phyloP scores from a whole-genome alignment of 306 rosid species.

The Trifolium subterraneum region DNA sequence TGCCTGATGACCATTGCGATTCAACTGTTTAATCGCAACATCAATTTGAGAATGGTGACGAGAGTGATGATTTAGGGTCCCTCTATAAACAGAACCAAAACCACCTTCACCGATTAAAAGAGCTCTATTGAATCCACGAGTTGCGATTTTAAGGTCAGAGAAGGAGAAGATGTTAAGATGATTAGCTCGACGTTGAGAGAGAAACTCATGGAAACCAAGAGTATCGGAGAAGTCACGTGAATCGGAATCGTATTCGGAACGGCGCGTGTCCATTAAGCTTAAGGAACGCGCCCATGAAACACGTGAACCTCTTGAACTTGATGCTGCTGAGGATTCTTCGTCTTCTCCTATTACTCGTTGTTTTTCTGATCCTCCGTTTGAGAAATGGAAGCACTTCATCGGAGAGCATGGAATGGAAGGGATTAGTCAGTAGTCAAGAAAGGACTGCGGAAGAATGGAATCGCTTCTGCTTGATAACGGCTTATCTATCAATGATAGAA shows the following conservation, averaged over 20 bases:
- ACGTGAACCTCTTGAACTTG: constrained; percentile 67
- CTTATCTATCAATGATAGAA: neutral
- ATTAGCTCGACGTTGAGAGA: constrained; percentile 73
- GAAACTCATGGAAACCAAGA: constrained; percentile 58
- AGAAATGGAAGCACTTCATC: constrained; percentile 93
- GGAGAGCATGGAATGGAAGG: neutral
- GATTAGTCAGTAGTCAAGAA: neutral
- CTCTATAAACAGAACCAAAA: constrained; percentile 85
- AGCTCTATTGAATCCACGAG: constrained; percentile 72
- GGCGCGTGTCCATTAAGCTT: constrained; percentile 70
- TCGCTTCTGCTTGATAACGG: neutral
- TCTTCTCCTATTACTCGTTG: constrained; percentile 36
- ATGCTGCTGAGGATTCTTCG: constrained; percentile 50
- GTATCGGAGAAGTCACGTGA: constrained; percentile 70
- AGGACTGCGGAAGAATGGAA: neutral
- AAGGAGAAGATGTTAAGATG: constrained; percentile 71
- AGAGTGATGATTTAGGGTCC: constrained; percentile 27
- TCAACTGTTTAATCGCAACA: constrained; percentile 91
- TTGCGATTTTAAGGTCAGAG: constrained; percentile 79
- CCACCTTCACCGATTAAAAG: constrained; percentile 93
- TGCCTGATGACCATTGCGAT: constrained; percentile 96
- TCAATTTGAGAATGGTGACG: constrained; percentile 41
- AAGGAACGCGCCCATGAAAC: constrained; percentile 94
- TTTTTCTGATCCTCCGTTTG: constrained; percentile 50
- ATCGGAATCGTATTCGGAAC: constrained; percentile 69